Conservation (phyloP, 139 green algal genomes). For the Klebsormidium nitens region DNA sequence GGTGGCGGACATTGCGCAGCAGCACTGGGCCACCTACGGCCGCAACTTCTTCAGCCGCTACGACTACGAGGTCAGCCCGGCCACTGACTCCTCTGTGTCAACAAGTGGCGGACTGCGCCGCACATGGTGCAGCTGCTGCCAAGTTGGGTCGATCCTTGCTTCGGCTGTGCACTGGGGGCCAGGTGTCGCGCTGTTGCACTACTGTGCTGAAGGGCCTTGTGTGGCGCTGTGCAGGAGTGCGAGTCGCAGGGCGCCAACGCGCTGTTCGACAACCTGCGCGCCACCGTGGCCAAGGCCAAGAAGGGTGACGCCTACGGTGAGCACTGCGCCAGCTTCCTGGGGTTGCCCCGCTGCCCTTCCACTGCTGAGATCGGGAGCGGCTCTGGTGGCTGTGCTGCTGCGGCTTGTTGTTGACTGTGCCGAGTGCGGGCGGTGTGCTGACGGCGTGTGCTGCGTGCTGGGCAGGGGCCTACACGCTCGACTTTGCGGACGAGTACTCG, state of each 20-base stretch:
- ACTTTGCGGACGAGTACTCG: conserved; percentile 88
- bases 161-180: no score
- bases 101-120: no score
- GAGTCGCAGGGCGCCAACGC: conserved; percentile 63
- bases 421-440: background rate
- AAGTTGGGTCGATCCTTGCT: no score
- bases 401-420: background rate
- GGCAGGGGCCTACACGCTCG: conserved; percentile 63
- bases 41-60: conserved; percentile 95
- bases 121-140: no score
- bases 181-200: no score
- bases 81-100: conserved; percentile 25
- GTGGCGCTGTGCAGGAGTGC: conserved; percentile 57
- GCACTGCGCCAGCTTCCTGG: no score
- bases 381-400: no score
- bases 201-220: no score
- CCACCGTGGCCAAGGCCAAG: conserved; percentile 53
- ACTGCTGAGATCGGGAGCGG: background rate
- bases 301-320: conserved; percentile 66
- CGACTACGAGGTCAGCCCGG: conserved; percentile 70
- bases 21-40: conserved; percentile 93
- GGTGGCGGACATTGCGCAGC: conserved; percentile 82
- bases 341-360: no score
- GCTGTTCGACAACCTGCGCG: conserved; percentile 80
- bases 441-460: conserved; percentile 1